These are phyloP conservation scores for Penicillium lividum DNA, from an alignment of 495 filamentous ascomycete genomes.

Conservation along the genomic window DNA sequence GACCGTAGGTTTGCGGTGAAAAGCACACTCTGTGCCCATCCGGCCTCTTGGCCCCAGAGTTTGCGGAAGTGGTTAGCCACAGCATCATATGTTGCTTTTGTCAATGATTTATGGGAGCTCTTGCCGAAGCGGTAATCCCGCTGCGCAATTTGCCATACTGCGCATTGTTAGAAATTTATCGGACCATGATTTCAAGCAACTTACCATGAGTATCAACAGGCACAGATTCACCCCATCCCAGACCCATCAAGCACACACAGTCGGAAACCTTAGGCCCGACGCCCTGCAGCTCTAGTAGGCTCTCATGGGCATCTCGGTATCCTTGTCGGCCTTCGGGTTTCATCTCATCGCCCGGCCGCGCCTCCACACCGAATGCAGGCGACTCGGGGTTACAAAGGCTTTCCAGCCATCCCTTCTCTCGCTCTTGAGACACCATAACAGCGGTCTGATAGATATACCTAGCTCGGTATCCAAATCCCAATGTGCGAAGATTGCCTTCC, in stretches of 20 bases:
- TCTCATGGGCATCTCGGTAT: constrained; percentile 81
- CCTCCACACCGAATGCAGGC: constrained; percentile 55
- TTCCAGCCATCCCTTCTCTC: constrained; percentile 73
- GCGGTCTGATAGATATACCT: constrained; percentile 90
- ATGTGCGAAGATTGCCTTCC: constrained; percentile 71
- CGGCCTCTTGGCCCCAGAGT: constrained; percentile 91
- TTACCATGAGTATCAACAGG: constrained; percentile 92
- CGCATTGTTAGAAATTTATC: constrained; percentile 8
- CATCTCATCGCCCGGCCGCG: constrained; percentile 50
- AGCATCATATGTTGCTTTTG: constrained; percentile 83
- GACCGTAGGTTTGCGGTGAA: constrained; percentile 92
- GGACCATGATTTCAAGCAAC: constrained; percentile 13
- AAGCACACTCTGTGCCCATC: constrained; percentile 96
- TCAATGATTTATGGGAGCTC: constrained; percentile 80
- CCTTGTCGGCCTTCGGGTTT: constrained; percentile 59
- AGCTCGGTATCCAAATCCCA: constrained; percentile 95
- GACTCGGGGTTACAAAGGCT: constrained; percentile 73
- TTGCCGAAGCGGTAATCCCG: constrained; percentile 93
- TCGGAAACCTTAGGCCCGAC: constrained; percentile 97
- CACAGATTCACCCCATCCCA: constrained; percentile 95
- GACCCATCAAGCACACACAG: constrained; percentile 93
- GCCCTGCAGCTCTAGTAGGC: constrained; percentile 74
- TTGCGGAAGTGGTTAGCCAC: constrained; percentile 86
- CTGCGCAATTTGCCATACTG: constrained; percentile 96
- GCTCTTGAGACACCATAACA: constrained; percentile 64